Conservation (phyloP, 2,329 filamentous ascomycete species). For the Trichophyton rubrum region DNA sequence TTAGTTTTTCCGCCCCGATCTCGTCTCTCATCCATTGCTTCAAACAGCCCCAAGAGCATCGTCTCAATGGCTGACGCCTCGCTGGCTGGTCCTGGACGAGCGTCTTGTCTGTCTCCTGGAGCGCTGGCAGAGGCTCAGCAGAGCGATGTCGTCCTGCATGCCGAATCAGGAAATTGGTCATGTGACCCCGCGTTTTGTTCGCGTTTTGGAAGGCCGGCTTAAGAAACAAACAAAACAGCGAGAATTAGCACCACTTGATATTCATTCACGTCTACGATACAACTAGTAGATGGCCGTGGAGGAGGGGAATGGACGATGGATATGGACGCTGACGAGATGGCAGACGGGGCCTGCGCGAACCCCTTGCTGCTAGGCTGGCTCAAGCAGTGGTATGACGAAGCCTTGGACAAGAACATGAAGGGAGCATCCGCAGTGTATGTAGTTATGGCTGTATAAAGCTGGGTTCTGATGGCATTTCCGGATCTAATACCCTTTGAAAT, state of each 20-base stretch:
- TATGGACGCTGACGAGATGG: constrained; percentile 6
- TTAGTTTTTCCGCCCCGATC: neutral
- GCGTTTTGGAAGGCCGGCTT: neutral
- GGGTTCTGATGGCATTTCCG: neutral
- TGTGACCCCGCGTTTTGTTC: constrained; percentile 2
- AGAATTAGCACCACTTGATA: too few species aligned
- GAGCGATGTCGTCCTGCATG: neutral
- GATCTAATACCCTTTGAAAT: neutral
- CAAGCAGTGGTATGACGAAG: constrained; percentile 62
- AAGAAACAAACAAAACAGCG: too few species aligned
- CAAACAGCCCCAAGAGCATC: neutral
- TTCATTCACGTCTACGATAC: too few species aligned
- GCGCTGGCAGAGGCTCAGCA: neutral
- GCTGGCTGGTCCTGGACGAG: neutral
- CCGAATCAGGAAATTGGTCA: neutral
- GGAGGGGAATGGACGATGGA: too few species aligned
- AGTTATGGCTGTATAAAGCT: neutral
- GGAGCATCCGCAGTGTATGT: constrained; percentile 41
- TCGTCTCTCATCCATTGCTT: neutral
- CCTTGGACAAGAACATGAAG: constrained; percentile 56
- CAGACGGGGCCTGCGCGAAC: constrained; percentile 45
- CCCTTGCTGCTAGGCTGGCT: constrained; percentile 61
- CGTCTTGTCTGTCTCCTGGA: neutral
- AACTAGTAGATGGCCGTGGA: too few species aligned
- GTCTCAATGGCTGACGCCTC: neutral